A percentile compares a stretch with the other conserved stretches of the same genome.
phyloP scores from a whole-genome alignment of 179 eudicot genomes.

The Beta macrorhiza region DNA sequence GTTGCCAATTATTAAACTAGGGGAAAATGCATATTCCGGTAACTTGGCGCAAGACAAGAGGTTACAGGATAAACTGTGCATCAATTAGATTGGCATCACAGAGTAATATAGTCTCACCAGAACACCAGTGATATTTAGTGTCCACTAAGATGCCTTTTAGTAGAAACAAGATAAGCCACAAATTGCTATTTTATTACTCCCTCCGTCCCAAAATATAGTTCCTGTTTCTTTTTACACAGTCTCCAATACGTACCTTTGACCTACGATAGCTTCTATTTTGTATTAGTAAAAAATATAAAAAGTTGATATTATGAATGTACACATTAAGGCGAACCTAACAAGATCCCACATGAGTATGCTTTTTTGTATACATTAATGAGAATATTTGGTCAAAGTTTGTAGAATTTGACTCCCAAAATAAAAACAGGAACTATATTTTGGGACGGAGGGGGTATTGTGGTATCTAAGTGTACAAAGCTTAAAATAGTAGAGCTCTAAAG shows the following conservation, averaged over 20 bases:
- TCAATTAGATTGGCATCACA: background rate
- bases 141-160: background rate
- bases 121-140: background rate
- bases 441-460: background rate
- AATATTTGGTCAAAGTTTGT: too few relatives aligned
- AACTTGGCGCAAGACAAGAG: background rate
- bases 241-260: too few relatives aligned
- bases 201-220: too few relatives aligned
- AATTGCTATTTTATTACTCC: background rate
- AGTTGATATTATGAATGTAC: too few relatives aligned
- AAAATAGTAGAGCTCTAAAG: background rate
- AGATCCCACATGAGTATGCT: too few relatives aligned
- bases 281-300: too few relatives aligned
- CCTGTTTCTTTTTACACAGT: too few relatives aligned
- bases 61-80: background rate
- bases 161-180: background rate
- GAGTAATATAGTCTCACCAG: background rate
- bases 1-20: conserved; percentile 12
- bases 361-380: too few relatives aligned
- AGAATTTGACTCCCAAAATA: too few relatives aligned
- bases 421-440: too few relatives aligned
- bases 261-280: too few relatives aligned
- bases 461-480: background rate
- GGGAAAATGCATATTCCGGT: background rate
- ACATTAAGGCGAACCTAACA: too few relatives aligned